Evolutionary conservation across 108 stramenopile genomes (phyloP).

Genomic region (Schizochytrium sp.): DNA sequence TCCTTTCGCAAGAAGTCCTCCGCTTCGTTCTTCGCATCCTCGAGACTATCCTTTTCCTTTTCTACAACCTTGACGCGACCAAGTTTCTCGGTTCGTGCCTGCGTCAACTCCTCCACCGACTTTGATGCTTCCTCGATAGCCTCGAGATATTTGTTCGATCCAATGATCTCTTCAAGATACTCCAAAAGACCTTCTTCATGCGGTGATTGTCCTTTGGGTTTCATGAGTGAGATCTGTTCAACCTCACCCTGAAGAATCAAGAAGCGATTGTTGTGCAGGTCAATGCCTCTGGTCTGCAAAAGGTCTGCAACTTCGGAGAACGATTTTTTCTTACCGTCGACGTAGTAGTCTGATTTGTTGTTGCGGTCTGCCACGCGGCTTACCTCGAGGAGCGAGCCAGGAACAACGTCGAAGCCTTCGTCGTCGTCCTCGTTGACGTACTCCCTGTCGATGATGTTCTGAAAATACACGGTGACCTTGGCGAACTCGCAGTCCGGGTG

Average conservation of each 20-base stretch:
- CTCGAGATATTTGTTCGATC: slow-evolving; percentile 90
- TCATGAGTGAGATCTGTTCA: slow-evolving; percentile 99
- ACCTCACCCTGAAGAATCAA: slow-evolving; percentile 98
- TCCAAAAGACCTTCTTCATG: slow-evolving; percentile 97
- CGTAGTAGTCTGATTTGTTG: slow-evolving; percentile 89
- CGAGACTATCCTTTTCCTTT: slow-evolving; percentile 90
- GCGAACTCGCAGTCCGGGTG: slow-evolving; percentile 84
- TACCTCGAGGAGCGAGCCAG: slow-evolving; percentile 83
- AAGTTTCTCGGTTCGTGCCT: slow-evolving; percentile 87
- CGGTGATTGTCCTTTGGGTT: slow-evolving; percentile 89
- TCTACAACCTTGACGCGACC: slow-evolving; percentile 95
- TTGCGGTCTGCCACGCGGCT: slow-evolving; percentile 86
- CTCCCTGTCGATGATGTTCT: slow-evolving; percentile 88
- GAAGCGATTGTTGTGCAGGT: slow-evolving; percentile 98
- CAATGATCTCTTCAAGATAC: slow-evolving; percentile 99
- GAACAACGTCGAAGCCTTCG: slow-evolving; percentile 85
- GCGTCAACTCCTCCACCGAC: slow-evolving; percentile 85
- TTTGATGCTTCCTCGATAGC: slow-evolving; percentile 85
- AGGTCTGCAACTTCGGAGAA: slow-evolving; percentile 89
- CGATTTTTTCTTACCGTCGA: slow-evolving; percentile 85
- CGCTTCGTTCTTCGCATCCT: slow-evolving; percentile 90
- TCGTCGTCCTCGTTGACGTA: slow-evolving; percentile 68
- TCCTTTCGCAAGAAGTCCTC: slow-evolving; percentile 86
- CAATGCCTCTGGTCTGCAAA: slow-evolving; percentile 88
- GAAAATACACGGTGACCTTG: slow-evolving; percentile 90